These are phyloP conservation scores for Termitomyces sp. DNA, from an alignment of 768 basidiomycete species.

Conservation along the genomic window DNA sequence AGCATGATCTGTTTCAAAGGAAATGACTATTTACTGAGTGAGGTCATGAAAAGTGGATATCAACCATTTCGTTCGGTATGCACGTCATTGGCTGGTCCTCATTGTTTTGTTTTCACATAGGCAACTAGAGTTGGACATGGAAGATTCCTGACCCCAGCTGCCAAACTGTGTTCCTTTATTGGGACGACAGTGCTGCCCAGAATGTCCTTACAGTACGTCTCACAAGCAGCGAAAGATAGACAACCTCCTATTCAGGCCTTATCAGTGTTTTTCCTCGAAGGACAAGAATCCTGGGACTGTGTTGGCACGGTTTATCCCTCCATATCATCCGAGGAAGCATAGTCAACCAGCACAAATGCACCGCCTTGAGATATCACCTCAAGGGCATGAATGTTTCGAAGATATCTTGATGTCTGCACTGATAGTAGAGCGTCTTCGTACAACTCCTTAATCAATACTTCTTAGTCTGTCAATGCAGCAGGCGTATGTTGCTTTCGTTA, in stretches of 20 bases:
- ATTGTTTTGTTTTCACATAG: neutral
- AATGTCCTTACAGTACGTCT: constrained; percentile 23
- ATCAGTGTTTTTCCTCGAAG: constrained; percentile 35
- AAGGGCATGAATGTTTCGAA: constrained; percentile 34
- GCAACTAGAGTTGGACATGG: constrained; percentile 28
- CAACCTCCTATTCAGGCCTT: neutral
- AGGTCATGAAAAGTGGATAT: constrained; percentile 26
- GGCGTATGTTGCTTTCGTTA: neutral
- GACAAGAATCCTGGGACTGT: constrained; percentile 26
- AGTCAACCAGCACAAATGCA: constrained; percentile 27
- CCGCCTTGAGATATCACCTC: constrained; percentile 31
- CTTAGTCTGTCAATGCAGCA: neutral
- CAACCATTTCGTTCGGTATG: constrained; percentile 29
- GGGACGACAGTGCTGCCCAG: constrained; percentile 28
- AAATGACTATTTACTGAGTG: constrained; percentile 29
- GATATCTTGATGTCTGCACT: constrained; percentile 37
- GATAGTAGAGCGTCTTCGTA: constrained; percentile 34
- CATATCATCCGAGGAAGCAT: constrained; percentile 25
- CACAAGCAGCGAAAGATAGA: neutral
- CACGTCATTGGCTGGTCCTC: neutral
- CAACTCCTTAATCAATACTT: constrained; percentile 23
- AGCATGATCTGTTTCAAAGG: constrained; percentile 29
- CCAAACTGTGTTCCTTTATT: constrained; percentile 21
- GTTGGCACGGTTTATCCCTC: constrained; percentile 34
- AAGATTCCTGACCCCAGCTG: constrained; percentile 21